Evolutionary conservation across 306 rosid species (phyloP), one percentile per base, ranked within the genome.

Genomic region (Glycine soja): DNA sequence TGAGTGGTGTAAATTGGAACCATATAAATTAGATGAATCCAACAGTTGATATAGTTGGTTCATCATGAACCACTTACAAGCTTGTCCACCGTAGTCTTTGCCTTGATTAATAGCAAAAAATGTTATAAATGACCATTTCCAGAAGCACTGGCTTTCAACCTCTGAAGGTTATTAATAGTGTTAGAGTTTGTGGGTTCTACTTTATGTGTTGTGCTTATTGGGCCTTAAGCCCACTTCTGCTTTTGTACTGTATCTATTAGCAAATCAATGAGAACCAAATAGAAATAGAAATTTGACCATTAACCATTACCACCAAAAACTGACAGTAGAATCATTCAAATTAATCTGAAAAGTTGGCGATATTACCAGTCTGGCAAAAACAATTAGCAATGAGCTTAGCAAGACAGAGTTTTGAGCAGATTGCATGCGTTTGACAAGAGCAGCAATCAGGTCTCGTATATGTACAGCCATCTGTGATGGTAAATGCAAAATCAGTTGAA

Each of bases 401-500:
- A 95, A 65, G 73, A 91, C 85, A 51, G 86, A 85, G 70, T 88
- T 93, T 87, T 91, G 88, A 82, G 90, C 92, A 81, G 99, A 90
- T 83, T 88, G 94, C 97, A 95, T 88, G 24, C 97, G 94, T 85
- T 94, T 90, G 70, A 95, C 86, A 79, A 95, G 90, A 64, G 99
- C 97, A 79, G 88, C 93, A 78, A 89, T 92, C 87, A 95, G 90
- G 65, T 93, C 95, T 15, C 75, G 91, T 68, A 95, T 88, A 82
- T 95, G 97, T 15, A 84, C 89, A 9, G 92, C 90, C 97, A 95
- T 95, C 70, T 95, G 97, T 16, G 93, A 90, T 40, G 92, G 92
- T 54, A 95, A 88, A 88, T 93, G 97, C 88, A 95, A 87, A 86
- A 95, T 87, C 82, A 95, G 92, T 83, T 95, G 99, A 87, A 95